Conservation (phyloP, 768 basidiomycete genomes). For the Boletus eberwhitei region DNA sequence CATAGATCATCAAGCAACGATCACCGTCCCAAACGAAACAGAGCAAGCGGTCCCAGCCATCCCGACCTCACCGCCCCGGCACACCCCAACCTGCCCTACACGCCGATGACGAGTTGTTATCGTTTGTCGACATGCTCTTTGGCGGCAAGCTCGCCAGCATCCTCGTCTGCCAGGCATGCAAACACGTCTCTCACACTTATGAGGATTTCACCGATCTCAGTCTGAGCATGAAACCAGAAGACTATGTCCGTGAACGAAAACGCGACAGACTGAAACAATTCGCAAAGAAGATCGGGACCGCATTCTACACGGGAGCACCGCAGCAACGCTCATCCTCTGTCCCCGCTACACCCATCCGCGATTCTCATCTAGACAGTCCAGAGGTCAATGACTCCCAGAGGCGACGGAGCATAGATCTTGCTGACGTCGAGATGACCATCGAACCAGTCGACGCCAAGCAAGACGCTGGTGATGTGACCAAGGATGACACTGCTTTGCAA, state of each 20-base stretch:
- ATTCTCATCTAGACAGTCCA: slow-evolving; percentile 32
- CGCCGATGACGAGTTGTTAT: slow-evolving; percentile 49
- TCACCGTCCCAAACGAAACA: slow-evolving; percentile 41
- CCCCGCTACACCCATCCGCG: slow-evolving; percentile 40
- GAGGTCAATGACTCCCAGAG: slow-evolving; percentile 23
- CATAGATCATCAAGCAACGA: slow-evolving; percentile 77
- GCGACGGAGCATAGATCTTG: slow-evolving; percentile 33
- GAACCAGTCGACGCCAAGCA: slow-evolving; percentile 5
- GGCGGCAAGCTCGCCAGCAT: slow-evolving; percentile 86
- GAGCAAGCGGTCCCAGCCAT: slow-evolving; percentile 20
- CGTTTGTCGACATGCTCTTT: slow-evolving; percentile 89
- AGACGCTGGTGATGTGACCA: neutral
- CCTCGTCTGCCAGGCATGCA: slow-evolving; percentile 92
- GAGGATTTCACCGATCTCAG: slow-evolving; percentile 96
- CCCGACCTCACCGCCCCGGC: neutral
- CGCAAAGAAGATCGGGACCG: slow-evolving; percentile 53
- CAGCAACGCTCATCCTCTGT: slow-evolving; percentile 58
- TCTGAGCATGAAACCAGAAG: slow-evolving; percentile 81
- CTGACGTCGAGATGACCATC: slow-evolving; percentile 32
- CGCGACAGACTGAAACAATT: slow-evolving; percentile 74
- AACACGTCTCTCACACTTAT: slow-evolving; percentile 72
- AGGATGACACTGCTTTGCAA: slow-evolving; percentile 1
- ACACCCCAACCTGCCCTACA: slow-evolving; percentile 7
- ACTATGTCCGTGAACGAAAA: slow-evolving; percentile 69
- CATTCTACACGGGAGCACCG: slow-evolving; percentile 25